Conservation (phyloP, 306 rosid species). For the Clitoria ternatea region DNA sequence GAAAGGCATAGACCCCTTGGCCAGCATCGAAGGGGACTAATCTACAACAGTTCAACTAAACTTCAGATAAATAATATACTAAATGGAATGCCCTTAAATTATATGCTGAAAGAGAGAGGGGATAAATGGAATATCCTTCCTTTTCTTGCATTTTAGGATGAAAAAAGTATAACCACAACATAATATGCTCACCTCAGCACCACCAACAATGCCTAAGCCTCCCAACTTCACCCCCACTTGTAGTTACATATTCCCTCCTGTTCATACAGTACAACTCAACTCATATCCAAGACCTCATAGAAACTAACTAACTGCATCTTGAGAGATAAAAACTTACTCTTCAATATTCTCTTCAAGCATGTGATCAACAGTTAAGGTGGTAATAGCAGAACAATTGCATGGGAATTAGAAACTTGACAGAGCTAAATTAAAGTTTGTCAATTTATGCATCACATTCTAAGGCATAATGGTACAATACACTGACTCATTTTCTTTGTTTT, state of each 20-base stretch:
- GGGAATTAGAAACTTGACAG: too few species aligned
- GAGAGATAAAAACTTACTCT: not conserved
- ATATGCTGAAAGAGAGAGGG: not conserved
- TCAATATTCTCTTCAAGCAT: conserved; percentile 91
- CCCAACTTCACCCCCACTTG: conserved; percentile 96
- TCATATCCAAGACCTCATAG: not conserved
- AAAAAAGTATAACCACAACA: not conserved
- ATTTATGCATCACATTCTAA: too few species aligned
- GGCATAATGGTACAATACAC: too few species aligned
- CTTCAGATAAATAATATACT: not conserved
- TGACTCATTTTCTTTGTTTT: too few species aligned
- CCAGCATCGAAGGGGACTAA: conserved; percentile 98
- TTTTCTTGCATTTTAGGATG: not conserved
- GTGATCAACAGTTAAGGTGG: conserved; percentile 83
- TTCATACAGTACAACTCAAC: conserved; percentile 8
- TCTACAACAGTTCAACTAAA: conserved; percentile 44
- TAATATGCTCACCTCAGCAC: conserved; percentile 61
- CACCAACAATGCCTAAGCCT: conserved; percentile 85
- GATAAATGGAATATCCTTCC: not conserved
- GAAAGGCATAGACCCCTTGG: conserved; percentile 96
- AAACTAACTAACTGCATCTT: not conserved
- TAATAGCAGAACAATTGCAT: too few species aligned
- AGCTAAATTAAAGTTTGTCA: too few species aligned
- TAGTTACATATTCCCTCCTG: conserved; percentile 86
- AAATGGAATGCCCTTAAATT: not conserved